phyloP scores from a whole-genome alignment of 106 monocot genomes.

The Iris macrosiphon region DNA sequence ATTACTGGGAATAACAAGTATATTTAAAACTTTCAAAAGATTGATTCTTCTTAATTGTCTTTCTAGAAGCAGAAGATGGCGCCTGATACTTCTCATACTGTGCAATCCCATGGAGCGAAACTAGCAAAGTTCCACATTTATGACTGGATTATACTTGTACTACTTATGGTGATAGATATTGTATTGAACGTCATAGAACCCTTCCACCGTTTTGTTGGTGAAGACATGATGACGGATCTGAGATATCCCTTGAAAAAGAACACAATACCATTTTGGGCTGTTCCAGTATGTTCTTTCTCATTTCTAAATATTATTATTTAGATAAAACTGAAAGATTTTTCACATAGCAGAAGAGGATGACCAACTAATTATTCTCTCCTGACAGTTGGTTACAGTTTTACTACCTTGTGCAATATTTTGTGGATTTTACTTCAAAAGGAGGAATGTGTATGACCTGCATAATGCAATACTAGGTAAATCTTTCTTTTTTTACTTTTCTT shows the following conservation, averaged over 20 bases:
- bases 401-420: slow-evolving; percentile 49
- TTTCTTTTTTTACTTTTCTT: not conserved
- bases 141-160: slow-evolving; percentile 77
- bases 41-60: not conserved
- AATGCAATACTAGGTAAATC: slow-evolving; percentile 68
- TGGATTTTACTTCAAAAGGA: slow-evolving; percentile 69
- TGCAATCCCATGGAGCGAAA: slow-evolving; percentile 67
- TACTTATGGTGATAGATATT: slow-evolving; percentile 49
- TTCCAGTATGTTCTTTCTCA: slow-evolving; percentile 54
- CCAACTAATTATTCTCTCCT: too few species aligned
- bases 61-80: slow-evolving; percentile 42
- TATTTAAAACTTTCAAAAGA: too few species aligned
- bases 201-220: slow-evolving; percentile 82
- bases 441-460: slow-evolving; percentile 85
- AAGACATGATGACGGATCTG: slow-evolving; percentile 71
- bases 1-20: too few species aligned
- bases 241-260: slow-evolving; percentile 73
- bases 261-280: slow-evolving; percentile 85
- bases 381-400: slow-evolving; percentile 54
- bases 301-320: not conserved
- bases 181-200: slow-evolving; percentile 74
- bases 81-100: slow-evolving; percentile 58
- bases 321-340: too few species aligned
- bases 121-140: slow-evolving; percentile 75
- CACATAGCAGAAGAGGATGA: too few species aligned